Percentiles rank a stretch among this genome's conserved stretches.
Evolutionary conservation across 169 alveolate genomes (phyloP).

Genomic region (Plasmodium fragile): DNA sequence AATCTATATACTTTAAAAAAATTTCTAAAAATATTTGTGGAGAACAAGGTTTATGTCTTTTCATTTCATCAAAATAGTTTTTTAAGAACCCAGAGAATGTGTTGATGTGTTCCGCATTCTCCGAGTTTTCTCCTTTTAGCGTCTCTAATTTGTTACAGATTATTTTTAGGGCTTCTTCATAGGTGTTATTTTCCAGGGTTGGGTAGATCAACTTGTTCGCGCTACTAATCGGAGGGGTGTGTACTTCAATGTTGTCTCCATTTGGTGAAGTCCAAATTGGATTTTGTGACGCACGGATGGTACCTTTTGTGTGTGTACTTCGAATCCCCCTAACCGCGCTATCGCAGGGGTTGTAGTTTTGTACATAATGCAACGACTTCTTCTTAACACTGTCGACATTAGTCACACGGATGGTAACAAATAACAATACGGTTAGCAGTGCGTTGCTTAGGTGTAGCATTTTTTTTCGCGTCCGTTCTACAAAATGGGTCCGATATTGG

Average conservation of each 20-base stretch:
- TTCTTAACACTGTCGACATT: slow-evolving; percentile 29
- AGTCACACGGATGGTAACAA: background rate
- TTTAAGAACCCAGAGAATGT: slow-evolving; percentile 66
- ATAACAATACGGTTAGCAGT: background rate
- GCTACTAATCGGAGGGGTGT: background rate
- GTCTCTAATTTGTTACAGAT: slow-evolving; percentile 20
- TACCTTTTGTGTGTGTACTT: slow-evolving; percentile 13
- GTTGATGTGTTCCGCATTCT: slow-evolving; percentile 17
- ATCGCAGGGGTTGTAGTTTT: slow-evolving; percentile 7
- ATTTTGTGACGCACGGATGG: background rate
- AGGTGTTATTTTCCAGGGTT: slow-evolving; percentile 11
- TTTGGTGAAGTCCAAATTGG: background rate
- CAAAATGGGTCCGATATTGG: background rate
- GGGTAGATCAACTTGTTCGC: background rate
- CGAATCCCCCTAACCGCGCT: background rate
- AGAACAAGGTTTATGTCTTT: slow-evolving; percentile 63
- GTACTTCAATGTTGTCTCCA: background rate
- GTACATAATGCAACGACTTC: slow-evolving; percentile 8
- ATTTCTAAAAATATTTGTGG: slow-evolving; percentile 45
- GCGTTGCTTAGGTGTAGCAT: background rate
- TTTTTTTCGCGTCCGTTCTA: background rate
- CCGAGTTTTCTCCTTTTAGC: slow-evolving; percentile 44
- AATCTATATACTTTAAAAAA: slow-evolving; percentile 23
- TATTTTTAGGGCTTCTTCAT: slow-evolving; percentile 39
- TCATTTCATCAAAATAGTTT: slow-evolving; percentile 46